These are phyloP conservation scores for Pestalotiopsis sp. DNA, from an alignment of 2,329 filamentous ascomycete species.

Conservation along the genomic window DNA sequence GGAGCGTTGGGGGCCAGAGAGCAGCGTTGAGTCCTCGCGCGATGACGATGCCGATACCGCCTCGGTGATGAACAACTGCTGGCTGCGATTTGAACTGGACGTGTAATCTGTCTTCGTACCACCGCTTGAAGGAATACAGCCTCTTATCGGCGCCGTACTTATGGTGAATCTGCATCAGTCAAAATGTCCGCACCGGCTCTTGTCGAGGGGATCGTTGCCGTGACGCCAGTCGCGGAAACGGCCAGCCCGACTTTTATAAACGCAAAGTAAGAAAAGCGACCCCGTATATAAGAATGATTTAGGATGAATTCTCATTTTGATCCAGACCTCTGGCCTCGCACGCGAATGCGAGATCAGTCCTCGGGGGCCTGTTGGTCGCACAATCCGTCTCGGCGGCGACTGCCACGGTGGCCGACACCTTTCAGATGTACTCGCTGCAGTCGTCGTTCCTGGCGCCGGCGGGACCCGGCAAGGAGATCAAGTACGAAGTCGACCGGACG, in stretches of 20 bases:
- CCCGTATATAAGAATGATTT: neutral
- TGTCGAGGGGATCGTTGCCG: neutral
- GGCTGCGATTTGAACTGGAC: neutral
- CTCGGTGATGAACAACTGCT: no score
- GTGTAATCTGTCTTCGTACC: neutral
- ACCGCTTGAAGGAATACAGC: neutral
- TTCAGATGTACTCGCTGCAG: neutral
- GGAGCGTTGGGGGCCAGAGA: no score
- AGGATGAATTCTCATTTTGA: neutral
- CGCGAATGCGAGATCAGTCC: neutral
- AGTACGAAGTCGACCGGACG: constrained; percentile 14
- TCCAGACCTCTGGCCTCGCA: neutral
- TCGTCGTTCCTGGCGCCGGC: neutral
- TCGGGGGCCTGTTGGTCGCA: constrained; percentile 1
- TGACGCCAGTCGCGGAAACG: neutral
- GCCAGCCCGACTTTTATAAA: neutral
- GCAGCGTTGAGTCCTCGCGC: neutral
- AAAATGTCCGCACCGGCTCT: neutral
- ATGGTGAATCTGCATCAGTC: neutral
- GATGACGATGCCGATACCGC: no score
- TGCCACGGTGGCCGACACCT: neutral
- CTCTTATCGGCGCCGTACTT: neutral
- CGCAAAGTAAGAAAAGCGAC: neutral
- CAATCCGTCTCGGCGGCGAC: constrained; percentile 4
- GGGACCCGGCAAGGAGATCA: neutral